Evolutionary conservation across 345 rosid species (phyloP).

Genomic region (Conringia planisiliqua): DNA sequence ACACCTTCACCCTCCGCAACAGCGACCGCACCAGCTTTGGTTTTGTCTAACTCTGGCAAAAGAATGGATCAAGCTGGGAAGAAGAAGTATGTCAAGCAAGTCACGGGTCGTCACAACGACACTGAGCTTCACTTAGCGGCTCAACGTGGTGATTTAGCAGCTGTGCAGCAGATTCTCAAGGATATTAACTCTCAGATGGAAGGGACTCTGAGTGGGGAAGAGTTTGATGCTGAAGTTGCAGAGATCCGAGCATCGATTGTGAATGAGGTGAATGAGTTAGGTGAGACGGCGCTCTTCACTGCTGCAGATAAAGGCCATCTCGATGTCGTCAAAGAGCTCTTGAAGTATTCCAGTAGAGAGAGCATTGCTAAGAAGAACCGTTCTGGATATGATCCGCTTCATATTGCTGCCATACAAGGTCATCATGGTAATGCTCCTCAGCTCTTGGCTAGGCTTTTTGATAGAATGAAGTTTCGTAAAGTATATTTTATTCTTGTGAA

Average conservation of each 20-base stretch:
- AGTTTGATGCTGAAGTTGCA: slow-evolving; percentile 68
- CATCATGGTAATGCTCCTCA: slow-evolving; percentile 65
- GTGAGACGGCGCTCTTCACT: slow-evolving; percentile 79
- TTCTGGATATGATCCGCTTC: slow-evolving; percentile 79
- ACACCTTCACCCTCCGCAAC: slow-evolving; percentile 81
- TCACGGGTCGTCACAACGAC: slow-evolving; percentile 83
- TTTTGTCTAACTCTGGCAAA: slow-evolving; percentile 74
- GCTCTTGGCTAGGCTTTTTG: neutral
- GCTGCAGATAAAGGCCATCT: slow-evolving; percentile 94
- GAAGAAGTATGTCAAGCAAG: slow-evolving; percentile 95
- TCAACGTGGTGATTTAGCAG: slow-evolving; percentile 75
- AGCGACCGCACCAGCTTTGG: slow-evolving; percentile 76
- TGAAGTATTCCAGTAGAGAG: slow-evolving; percentile 78
- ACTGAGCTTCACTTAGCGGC: slow-evolving; percentile 88
- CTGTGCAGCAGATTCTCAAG: slow-evolving; percentile 70
- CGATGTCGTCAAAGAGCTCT: slow-evolving; percentile 78
- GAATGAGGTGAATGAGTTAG: slow-evolving; percentile 91
- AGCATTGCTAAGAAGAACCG: slow-evolving; percentile 71
- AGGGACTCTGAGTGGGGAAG: slow-evolving; percentile 65
- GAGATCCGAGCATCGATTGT: slow-evolving; percentile 82
- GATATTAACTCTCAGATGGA: slow-evolving; percentile 69
- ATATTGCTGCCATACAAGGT: slow-evolving; percentile 81
- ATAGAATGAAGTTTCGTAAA: neutral
- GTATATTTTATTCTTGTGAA: neutral
- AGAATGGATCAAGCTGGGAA: slow-evolving; percentile 87